A percentile compares a stretch with the other conserved stretches of the same genome.
Evolutionary conservation across 257 asterid genomes (phyloP).

Genomic region (Solanum etuberosum): DNA sequence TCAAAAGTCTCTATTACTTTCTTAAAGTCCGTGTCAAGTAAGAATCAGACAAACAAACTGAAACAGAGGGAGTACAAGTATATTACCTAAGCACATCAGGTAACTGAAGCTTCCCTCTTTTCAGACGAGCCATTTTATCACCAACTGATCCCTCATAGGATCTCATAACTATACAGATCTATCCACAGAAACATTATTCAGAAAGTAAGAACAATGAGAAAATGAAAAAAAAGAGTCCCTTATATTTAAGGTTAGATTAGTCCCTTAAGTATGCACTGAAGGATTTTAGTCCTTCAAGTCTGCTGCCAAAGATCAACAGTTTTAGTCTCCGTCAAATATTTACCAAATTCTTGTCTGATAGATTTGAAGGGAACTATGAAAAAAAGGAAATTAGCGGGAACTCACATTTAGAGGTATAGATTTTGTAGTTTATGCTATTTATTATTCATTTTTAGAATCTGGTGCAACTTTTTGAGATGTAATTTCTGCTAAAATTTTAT

Average conservation of each 20-base stretch:
- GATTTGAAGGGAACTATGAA: not conserved
- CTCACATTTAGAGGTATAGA: not conserved
- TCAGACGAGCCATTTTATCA: slow-evolving; percentile 33
- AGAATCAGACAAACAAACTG: not conserved
- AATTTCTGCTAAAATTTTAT: not conserved
- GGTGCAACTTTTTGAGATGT: not conserved
- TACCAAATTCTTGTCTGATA: not conserved
- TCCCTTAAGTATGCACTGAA: not conserved
- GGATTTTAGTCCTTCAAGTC: not conserved
- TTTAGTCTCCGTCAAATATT: not conserved
- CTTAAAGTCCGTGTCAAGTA: not conserved
- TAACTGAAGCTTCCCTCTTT: slow-evolving; percentile 51
- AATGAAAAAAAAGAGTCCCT: not conserved
- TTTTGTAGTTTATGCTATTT: not conserved
- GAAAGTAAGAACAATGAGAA: not conserved
- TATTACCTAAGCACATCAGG: slow-evolving; percentile 46
- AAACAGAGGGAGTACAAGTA: not conserved
- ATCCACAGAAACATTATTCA: slow-evolving; percentile 5
- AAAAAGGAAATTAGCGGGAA: not conserved
- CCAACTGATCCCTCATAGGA: slow-evolving; percentile 52
- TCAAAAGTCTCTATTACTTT: not conserved
- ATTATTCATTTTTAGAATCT: not conserved
- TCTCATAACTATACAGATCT: slow-evolving; percentile 51
- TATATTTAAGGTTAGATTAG: not conserved
- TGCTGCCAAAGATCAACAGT: not conserved